Base-by-base conservation (phyloP, 306 rosid genomes). In the Corylus avellana region DNA sequence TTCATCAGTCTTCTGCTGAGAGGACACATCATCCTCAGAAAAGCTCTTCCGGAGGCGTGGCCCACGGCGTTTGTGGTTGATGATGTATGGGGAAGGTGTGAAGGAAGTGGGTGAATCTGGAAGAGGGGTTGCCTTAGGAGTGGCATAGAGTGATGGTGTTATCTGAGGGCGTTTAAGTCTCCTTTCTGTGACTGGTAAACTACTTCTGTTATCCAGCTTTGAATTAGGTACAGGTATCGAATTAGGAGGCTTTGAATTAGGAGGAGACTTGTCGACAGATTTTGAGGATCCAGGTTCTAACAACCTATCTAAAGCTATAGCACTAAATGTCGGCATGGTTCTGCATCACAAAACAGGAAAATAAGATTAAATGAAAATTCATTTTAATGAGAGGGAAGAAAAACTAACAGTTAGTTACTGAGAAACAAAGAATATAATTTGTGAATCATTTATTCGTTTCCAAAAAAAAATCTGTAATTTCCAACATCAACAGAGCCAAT, bases 41-140 rank as follows among this genome's bases (percentile, higher is more conserved):
- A 82, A 85, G 80, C 96, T 93, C 89, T 96, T 93, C 69, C 82
- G 78, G 49, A 93, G 98, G 22, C 97, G 88, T 22, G 98, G 94
- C 42, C 99, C 98, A 58, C 99, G 97, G 7, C 98, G 92, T 86
- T 96, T 96, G 77, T 96, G 99, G 85, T 96, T 91, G 82, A 96
- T 75, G 35, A 96, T 87, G 88, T 96, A 96, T 0, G 99, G 99
- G 6, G 98, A 93, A 68, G 99, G 98, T 35, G 98, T 83, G 79
- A 91, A 96, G 0, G 96, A 90, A 46, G 98, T 85, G 59, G 98
- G 98, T 0, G 90, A 85, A 86, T 89, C 99, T 0, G 96, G 97
- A 68, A 96, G 91, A 2, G 97, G 92, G 5, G 91, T 91, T 74
- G 92, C 86, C 84, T 84, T 94, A 37, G 99, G 99, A 64, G 98